Conservation (phyloP, 768 basidiomycete genomes). For the Filobasidium floriforme region DNA sequence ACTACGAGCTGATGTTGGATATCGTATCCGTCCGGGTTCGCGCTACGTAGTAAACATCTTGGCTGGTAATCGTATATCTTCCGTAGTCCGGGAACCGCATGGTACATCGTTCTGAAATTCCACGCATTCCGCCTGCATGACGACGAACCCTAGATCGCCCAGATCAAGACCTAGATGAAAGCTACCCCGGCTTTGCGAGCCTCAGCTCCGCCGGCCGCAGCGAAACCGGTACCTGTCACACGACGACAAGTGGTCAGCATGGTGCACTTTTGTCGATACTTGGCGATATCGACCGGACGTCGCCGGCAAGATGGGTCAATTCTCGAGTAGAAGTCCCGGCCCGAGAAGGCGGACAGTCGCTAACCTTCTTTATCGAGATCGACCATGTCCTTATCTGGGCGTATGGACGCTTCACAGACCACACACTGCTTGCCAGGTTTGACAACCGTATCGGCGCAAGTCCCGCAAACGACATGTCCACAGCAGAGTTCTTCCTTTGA, state of each 20-base stretch:
- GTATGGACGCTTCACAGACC: constrained; percentile 65
- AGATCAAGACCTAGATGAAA: constrained; percentile 50
- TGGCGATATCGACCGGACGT: too few species aligned
- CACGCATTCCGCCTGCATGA: too few species aligned
- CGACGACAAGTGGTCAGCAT: constrained; percentile 12
- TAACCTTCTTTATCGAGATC: constrained; percentile 81
- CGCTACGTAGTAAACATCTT: too few species aligned
- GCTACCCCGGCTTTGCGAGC: constrained; percentile 69
- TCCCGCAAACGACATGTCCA: constrained; percentile 84
- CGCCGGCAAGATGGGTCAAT: too few species aligned
- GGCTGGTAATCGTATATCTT: too few species aligned
- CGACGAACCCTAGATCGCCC: too few species aligned
- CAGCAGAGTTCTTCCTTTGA: constrained; percentile 49
- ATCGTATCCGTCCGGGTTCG: too few species aligned
- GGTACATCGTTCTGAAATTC: too few species aligned
- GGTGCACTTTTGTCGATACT: too few species aligned
- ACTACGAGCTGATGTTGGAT: too few species aligned
- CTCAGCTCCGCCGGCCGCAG: constrained; percentile 90
- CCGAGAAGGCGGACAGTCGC: constrained; percentile 20
- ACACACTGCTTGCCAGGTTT: constrained; percentile 72
- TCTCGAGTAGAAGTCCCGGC: too few species aligned
- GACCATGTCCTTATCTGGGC: constrained; percentile 62
- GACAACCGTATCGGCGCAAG: constrained; percentile 80
- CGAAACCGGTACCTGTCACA: constrained; percentile 74
- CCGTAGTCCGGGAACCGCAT: too few species aligned